Evolutionary conservation across 78 protist species (phyloP), one percentile per base, ranked within the genome.

Genomic region (Dictyostelium purpureum): DNA sequence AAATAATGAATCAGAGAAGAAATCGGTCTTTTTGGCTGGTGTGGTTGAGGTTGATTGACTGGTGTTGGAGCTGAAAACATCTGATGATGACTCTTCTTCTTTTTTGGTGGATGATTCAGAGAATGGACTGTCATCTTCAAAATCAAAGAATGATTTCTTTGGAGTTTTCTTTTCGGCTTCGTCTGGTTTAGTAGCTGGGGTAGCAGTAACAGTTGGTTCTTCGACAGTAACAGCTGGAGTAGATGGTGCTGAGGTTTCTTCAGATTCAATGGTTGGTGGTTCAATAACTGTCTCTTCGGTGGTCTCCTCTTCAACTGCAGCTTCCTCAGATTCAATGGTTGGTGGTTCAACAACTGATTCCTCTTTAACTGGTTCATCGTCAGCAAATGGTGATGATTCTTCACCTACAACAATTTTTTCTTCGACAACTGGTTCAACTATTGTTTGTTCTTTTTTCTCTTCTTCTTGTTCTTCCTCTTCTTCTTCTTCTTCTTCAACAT

Each of bases 111-210:
- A 19, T 52, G 61, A 9, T 51, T 31, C 21, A 26, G 66, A 63
- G 71, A 63, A 85, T 85, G 82, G 83, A 26, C 45, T 24, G 1
- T 61, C 47, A 33, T 85, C 92, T 61, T 85, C 92, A 70, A 70
- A 70, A 57, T 73, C 90, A 82, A 82, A 80, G 89, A 80, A 82
- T 9, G 67, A 33, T 9, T 82, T 82, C 90, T 82, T 82, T 80
- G 89, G 89, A 35, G 78, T 61, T 82, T 74, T 71, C 76, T 80
- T 80, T 24, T 42, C 54, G 0, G 79, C 77, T 82, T 82, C 90
- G 14, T 82, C 79, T 47, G 75, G 81, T 51, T 52, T 71, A 21
- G 73, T 35, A 3, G 65, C 52, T 81, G 89, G 89, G 18, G 88
- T 65, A 16, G 89, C 37, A 7, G 45, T 71, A n/a, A n/a, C 16